These are phyloP conservation scores for Spongospora subterranea DNA, from an alignment of 208 protist genomes.

Conservation along the genomic window DNA sequence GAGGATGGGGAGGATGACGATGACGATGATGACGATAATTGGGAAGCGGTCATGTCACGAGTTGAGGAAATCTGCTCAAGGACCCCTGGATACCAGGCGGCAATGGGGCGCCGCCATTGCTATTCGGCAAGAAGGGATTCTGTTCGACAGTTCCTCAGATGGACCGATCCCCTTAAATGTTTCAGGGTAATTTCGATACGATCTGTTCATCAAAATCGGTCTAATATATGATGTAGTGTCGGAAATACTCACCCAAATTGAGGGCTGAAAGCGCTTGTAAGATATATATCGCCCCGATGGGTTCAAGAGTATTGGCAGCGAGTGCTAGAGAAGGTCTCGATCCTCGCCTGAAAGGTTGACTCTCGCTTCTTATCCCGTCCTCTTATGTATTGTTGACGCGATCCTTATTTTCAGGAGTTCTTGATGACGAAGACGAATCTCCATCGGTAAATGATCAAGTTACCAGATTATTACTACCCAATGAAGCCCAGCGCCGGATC, in stretches of 20 bases:
- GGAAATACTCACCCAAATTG: background rate
- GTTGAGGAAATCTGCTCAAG: background rate
- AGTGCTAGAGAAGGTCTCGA: background rate
- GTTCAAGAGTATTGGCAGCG: background rate
- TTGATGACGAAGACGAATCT: background rate
- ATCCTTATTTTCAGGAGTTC: too few species aligned
- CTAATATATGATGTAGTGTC: background rate
- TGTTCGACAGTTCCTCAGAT: background rate
- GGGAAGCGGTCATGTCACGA: background rate
- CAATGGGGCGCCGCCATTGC: background rate
- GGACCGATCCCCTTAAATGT: background rate
- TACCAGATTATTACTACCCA: conserved; percentile 38
- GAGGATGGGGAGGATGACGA: background rate
- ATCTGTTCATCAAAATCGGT: background rate
- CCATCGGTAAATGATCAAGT: too few species aligned
- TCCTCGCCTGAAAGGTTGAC: background rate
- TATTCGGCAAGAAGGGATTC: background rate
- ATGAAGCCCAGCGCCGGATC: conserved; percentile 29
- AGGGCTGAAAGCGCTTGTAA: background rate
- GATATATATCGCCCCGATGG: background rate
- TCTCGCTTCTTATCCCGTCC: background rate
- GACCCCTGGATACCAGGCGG: background rate
- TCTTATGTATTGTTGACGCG: background rate
- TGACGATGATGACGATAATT: conserved; percentile 42
- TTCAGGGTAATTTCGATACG: background rate